These are phyloP conservation scores for Blastomyces parvus DNA, from an alignment of 2,329 filamentous ascomycete genomes.

Conservation along the genomic window DNA sequence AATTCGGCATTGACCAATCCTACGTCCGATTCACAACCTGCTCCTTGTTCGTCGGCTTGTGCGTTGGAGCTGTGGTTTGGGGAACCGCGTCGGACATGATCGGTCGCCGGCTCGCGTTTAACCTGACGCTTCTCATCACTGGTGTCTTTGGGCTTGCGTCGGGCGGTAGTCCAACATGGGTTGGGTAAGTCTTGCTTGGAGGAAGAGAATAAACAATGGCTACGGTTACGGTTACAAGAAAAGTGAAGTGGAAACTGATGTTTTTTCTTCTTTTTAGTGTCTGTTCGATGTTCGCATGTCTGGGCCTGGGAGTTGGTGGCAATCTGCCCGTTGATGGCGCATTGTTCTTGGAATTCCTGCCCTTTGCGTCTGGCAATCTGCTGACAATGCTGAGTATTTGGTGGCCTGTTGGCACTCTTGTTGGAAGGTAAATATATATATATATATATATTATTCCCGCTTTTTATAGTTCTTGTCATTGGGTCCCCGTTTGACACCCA, in stretches of 20 bases:
- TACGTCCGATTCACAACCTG: slow-evolving; percentile 72
- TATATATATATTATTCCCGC: too few relatives aligned
- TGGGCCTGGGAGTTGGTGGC: slow-evolving; percentile 63
- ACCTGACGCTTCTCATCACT: slow-evolving; percentile 65
- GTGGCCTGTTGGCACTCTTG: slow-evolving; percentile 76
- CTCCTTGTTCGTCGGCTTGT: slow-evolving; percentile 65
- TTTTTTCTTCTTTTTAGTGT: slow-evolving; percentile 31
- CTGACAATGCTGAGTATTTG: slow-evolving; percentile 73
- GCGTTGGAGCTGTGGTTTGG: slow-evolving; percentile 70
- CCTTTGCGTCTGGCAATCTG: slow-evolving; percentile 61
- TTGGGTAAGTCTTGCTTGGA: slow-evolving; percentile 32
- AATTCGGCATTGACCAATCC: slow-evolving; percentile 62
- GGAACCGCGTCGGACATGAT: slow-evolving; percentile 68
- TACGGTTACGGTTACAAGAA: too few relatives aligned
- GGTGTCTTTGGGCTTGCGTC: slow-evolving; percentile 63
- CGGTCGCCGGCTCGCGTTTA: slow-evolving; percentile 72
- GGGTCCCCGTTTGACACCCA: neutral
- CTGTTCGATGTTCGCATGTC: slow-evolving; percentile 50
- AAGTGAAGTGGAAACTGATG: slow-evolving; percentile 1
- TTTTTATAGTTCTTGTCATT: too few relatives aligned
- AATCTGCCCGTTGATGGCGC: slow-evolving; percentile 72
- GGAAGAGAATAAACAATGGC: slow-evolving; percentile 4
- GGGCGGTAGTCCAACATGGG: slow-evolving; percentile 60
- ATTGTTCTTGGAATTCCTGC: slow-evolving; percentile 74
- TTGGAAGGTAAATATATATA: slow-evolving; percentile 39